Base-by-base conservation (phyloP, 1,284 basidiomycete genomes). In the Ustilago sp. region DNA sequence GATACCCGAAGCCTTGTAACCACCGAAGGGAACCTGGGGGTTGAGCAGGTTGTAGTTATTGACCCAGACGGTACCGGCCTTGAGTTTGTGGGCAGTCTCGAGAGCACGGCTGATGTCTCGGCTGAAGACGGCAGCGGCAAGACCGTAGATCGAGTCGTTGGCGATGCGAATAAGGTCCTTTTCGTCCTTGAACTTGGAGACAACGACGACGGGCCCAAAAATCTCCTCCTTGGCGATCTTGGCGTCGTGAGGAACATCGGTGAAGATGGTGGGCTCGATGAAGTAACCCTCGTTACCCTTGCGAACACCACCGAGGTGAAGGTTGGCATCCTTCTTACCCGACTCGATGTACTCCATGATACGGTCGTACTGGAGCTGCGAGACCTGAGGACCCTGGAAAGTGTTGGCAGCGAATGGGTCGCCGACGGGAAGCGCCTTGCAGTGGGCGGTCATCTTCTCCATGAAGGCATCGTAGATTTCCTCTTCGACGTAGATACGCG, bases 361-460 rank as follows among this genome's bases (percentile, higher is more conserved):
- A 75, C 94, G 92, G 86, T 98, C 94, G 81, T 92, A 93, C 87
- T 98, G 95, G 31, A 80, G 75, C 58, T 82, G 73, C 35, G 91
- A 93, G 64, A 95, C 92, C 87, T 94, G 93, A n/a, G 95, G 94
- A 50, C 94, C 94, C 85, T 95, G 93, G 87, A 91, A 90, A 45
- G 91, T 90, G 47, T 89, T 89, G 2, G 86, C 81, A 15, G 86
- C 87, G 89, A 97, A 96, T 23, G 95, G 94, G 87, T 95, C 91
- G 48, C 93, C 94, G 69, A 93, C 89, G 80, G 89, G 89, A 80
- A 88, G 76, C 88, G 87, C 54, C 32, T 83, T 86, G 77, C 89
- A 89, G 54, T 88, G 89, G 48, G 90, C 88, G 81, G 90, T 89
- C 54, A 93, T 86, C 9, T 90, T 91, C 9, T 88, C 86, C 23